These are phyloP conservation scores for Halophytophthora batemanensis DNA, from an alignment of 352 stramenopile species.

Conservation along the genomic window DNA sequence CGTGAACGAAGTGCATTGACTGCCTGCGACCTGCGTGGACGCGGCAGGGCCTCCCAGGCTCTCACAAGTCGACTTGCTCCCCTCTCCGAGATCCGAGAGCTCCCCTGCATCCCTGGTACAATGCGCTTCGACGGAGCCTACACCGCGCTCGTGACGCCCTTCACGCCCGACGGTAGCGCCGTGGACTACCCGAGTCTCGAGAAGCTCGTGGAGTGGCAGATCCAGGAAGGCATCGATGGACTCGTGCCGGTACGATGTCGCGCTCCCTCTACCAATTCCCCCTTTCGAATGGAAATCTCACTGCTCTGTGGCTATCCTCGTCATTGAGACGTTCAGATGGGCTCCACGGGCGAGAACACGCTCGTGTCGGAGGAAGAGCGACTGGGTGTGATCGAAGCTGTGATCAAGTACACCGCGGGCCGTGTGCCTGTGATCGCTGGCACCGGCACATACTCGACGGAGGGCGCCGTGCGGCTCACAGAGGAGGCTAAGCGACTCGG, in stretches of 20 bases:
- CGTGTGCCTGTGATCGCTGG: conserved; percentile 93
- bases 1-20: too few relatives aligned
- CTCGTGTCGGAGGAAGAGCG: conserved; percentile 92
- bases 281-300: background rate
- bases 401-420: conserved; percentile 66
- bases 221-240: conserved; percentile 91
- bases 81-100: too few relatives aligned
- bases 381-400: conserved; percentile 87
- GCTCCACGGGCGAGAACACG: conserved; percentile 95
- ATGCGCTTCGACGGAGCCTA: conserved; percentile 75
- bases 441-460: conserved; percentile 92
- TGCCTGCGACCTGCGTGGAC: too few relatives aligned
- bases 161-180: conserved; percentile 81
- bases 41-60: too few relatives aligned
- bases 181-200: conserved; percentile 91
- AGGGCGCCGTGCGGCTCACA: conserved; percentile 64
- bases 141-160: conserved; percentile 94
- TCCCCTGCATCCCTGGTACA: background rate
- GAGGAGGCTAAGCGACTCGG: conserved; percentile 86
- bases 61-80: background rate
- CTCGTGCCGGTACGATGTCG: conserved; percentile 82
- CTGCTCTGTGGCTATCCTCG: too few relatives aligned
- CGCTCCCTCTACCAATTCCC: too few relatives aligned
- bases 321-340: conserved; percentile 47
- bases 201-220: conserved; percentile 87